A percentile compares a stretch with the other conserved stretches of the same genome.
Evolutionary conservation across 1,284 basidiomycete species (phyloP).

Genomic region (Xanthoconium separans): DNA sequence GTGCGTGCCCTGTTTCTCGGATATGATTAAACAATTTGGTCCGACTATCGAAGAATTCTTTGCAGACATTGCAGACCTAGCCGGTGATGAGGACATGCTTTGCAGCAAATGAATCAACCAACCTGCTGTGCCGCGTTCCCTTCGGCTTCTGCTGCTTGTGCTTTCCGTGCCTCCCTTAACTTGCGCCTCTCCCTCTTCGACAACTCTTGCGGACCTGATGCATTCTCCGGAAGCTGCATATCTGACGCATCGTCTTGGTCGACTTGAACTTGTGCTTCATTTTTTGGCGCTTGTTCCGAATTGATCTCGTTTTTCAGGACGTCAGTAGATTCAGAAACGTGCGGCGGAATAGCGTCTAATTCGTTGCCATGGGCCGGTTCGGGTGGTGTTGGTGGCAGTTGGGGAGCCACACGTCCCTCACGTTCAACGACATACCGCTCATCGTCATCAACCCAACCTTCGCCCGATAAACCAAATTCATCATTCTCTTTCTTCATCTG

Average conservation of each 20-base stretch:
- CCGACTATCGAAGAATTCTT: constrained; percentile 62
- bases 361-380: constrained; percentile 22
- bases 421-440: constrained; percentile 13
- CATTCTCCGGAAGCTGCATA: constrained; percentile 15
- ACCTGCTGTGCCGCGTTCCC: constrained; percentile 11
- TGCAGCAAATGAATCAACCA: constrained; percentile 1
- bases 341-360: constrained; percentile 3
- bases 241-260: not conserved
- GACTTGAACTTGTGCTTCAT: not conserved
- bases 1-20: constrained; percentile 71
- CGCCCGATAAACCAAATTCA: constrained; percentile 47
- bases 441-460: constrained; percentile 29
- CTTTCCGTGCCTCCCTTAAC: constrained; percentile 77
- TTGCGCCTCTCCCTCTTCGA: constrained; percentile 84
- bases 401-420: constrained; percentile 14
- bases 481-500: constrained; percentile 81
- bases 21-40: constrained; percentile 83
- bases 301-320: not conserved
- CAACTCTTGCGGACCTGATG: constrained; percentile 51
- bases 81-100: constrained; percentile 5
- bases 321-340: not conserved
- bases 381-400: constrained; percentile 14
- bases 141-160: constrained; percentile 41
- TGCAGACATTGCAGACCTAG: constrained; percentile 74
- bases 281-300: constrained; percentile 6